A percentile compares a stretch with the other conserved stretches of the same genome.
Evolutionary conservation across 2,329 filamentous ascomycete genomes (phyloP).

Genomic region (Colletotrichum endophyticum): DNA sequence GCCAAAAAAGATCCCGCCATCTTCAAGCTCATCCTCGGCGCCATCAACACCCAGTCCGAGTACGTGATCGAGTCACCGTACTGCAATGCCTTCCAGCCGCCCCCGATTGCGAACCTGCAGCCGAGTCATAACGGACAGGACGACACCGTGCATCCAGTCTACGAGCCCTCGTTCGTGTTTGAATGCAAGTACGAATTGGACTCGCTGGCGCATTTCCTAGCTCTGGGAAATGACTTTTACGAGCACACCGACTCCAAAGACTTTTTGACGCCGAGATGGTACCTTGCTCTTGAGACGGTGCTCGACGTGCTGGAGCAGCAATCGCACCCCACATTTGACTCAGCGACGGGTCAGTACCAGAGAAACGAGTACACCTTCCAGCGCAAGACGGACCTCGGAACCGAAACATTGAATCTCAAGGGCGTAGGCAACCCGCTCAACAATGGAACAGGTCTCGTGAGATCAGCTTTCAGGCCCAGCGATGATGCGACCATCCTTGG

Average conservation of each 20-base stretch:
- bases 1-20: slow-evolving; percentile 82
- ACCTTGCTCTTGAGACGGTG: slow-evolving; percentile 75
- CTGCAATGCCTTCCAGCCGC: slow-evolving; percentile 98
- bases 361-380: slow-evolving; percentile 88
- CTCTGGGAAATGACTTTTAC: slow-evolving; percentile 85
- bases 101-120: slow-evolving; percentile 77
- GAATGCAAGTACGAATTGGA: slow-evolving; percentile 99
- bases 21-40: slow-evolving; percentile 82
- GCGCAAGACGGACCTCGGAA: slow-evolving; percentile 78
- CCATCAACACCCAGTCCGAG: slow-evolving; percentile 95
- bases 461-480: slow-evolving; percentile 91
- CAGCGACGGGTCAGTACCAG: slow-evolving; percentile 65
- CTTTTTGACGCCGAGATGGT: slow-evolving; percentile 82
- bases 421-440: slow-evolving; percentile 94
- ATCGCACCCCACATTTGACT: slow-evolving; percentile 79
- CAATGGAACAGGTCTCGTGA: slow-evolving; percentile 80
- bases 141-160: slow-evolving; percentile 84
- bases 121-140: slow-evolving; percentile 80
- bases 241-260: slow-evolving; percentile 77
- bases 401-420: slow-evolving; percentile 83
- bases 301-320: slow-evolving; percentile 79
- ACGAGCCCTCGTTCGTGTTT: slow-evolving; percentile 85
- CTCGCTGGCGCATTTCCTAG: slow-evolving; percentile 89
- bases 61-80: slow-evolving; percentile 95
- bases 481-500: slow-evolving; percentile 95